Evolutionary conservation across 805 yeast species (phyloP), one percentile per base, ranked within the genome.

Genomic region (Priceomyces melissophilus): DNA sequence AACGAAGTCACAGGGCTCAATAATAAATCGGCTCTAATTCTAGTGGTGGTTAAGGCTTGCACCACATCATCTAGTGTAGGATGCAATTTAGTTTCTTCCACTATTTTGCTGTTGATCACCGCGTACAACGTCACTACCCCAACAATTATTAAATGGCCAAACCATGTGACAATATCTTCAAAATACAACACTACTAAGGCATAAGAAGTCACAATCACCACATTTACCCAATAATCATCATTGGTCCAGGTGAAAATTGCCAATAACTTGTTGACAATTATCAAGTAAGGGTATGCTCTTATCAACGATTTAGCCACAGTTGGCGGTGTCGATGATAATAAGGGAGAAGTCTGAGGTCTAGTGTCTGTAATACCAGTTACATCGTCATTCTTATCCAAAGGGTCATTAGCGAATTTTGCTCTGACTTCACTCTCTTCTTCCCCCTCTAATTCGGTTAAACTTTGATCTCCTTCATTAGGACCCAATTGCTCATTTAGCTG

Each of bases 21-120:
- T 37, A 91, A 67, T 56, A 88, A 65, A 54, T 88, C 95, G 5
- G 87, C 79, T 53, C 89, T 82, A 42, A 82, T 75, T 42, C 88
- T 79, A 3, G 88, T 81, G 14, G 83, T 75, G 4, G 90, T 80
- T 55, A 93, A 74, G 5, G 84, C 76, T 45, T 81, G 87, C 9
- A 90, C 81, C 33, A 88, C 84, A 43, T 87, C 91, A 57, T 91
- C 98, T 45, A 93, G 69, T 0, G 96, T 87, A 10, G 97, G 93
- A 48, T 82, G 80, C 20, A 69, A 66, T 28, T 71, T 76, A 45
- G 85, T 79, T 48, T 79, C 80, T 39, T 69, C 72, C 44, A 75
- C 78, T 32, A 85, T 79, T 49, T 67, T 69, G 39, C 71, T 69
- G 48, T 81, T 81, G 43, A 83, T 60, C 34, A 78, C 59, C 0